Base-by-base conservation (phyloP, 768 basidiomycete species). In the Pulveroboletus sp. region DNA sequence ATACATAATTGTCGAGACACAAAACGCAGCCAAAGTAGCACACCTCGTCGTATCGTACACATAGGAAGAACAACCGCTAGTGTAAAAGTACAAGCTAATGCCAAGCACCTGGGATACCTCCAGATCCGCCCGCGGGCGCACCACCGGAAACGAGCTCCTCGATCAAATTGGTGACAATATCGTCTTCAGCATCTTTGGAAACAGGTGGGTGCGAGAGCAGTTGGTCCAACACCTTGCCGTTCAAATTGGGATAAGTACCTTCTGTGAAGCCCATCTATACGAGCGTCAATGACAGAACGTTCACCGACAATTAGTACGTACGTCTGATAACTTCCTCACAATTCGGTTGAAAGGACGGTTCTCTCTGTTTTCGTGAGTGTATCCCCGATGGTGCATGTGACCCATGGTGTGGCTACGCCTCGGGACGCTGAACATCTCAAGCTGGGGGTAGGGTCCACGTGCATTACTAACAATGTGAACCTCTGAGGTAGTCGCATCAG, bases 261-360 rank as follows among this genome's bases (percentile, higher is more conserved):
- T 81, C 74, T 11, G 79, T 81, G 56, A 88, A 86, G n/a, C 86
- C 86, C 86, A 88, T 87, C 86, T 88, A 43, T 29, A 39, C n/a
- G 13, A 45, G 7, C 17, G 42, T 58, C 23, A 50, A 19, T 40
- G 46, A 59, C 17, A 61, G 58, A 32, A 24, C 4, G 30, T 34
- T 6, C 38, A 42, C 22, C 24, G 48, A 35, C 11, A 37, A 31
- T 49, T 3, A 44, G 27, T 10, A 76, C 81, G 43, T 64, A 88
- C 85, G 61, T 85, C 86, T 46, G 77, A 76, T 14, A 89, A 70
- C 56, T 80, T 77, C 57, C 65, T 78, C 48, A 72, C 75, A 55
- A 87, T 80, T 39, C 81, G 73, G 43, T 71, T 67, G 9, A 76
- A 54, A 22, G 77, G 69, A 35, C 78, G 78, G 12, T 67, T 67